Evolutionary conservation across 1,139 yeast species (phyloP).

Genomic region (Hemisphaericaspora subhashii): DNA sequence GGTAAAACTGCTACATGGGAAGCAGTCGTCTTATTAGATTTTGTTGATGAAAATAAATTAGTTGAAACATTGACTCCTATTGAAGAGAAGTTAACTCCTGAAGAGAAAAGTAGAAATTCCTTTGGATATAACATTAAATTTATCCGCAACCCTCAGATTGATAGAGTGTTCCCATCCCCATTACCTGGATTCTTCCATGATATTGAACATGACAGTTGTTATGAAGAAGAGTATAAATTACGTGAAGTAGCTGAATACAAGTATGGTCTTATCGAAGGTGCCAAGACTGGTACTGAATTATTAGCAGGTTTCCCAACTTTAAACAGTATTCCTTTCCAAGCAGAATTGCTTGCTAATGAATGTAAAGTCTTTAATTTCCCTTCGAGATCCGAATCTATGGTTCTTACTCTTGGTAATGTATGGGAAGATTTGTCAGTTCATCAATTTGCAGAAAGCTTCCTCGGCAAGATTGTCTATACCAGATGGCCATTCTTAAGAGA

Average conservation of each 20-base stretch:
- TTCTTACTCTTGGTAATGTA: slow-evolving; percentile 58
- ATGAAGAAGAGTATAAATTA: slow-evolving; percentile 54
- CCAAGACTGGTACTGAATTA: slow-evolving; percentile 64
- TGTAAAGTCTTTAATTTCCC: slow-evolving; percentile 84
- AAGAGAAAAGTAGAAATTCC: slow-evolving; percentile 70
- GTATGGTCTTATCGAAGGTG: slow-evolving; percentile 68
- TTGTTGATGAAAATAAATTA: slow-evolving; percentile 82
- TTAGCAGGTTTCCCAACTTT: slow-evolving; percentile 92
- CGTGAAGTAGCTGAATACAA: slow-evolving; percentile 51
- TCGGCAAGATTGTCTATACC: slow-evolving; percentile 65
- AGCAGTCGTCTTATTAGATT: slow-evolving; percentile 92
- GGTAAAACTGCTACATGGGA: slow-evolving; percentile 98
- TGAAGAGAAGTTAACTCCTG: slow-evolving; percentile 60
- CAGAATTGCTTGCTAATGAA: slow-evolving; percentile 54
- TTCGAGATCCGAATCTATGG: slow-evolving; percentile 78
- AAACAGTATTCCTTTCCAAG: slow-evolving; percentile 61
- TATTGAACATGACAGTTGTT: slow-evolving; percentile 75
- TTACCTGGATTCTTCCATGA: slow-evolving; percentile 77
- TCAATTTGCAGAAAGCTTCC: slow-evolving; percentile 58
- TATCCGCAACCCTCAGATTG: slow-evolving; percentile 74
- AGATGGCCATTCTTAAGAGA: slow-evolving; percentile 92
- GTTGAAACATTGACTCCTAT: slow-evolving; percentile 68
- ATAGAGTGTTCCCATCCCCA: slow-evolving; percentile 71
- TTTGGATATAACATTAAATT: slow-evolving; percentile 72
- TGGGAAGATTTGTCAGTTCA: slow-evolving; percentile 49